These are phyloP conservation scores for Fraxinus dipetala DNA, from an alignment of 305 asterid genomes.

Conservation along the genomic window DNA sequence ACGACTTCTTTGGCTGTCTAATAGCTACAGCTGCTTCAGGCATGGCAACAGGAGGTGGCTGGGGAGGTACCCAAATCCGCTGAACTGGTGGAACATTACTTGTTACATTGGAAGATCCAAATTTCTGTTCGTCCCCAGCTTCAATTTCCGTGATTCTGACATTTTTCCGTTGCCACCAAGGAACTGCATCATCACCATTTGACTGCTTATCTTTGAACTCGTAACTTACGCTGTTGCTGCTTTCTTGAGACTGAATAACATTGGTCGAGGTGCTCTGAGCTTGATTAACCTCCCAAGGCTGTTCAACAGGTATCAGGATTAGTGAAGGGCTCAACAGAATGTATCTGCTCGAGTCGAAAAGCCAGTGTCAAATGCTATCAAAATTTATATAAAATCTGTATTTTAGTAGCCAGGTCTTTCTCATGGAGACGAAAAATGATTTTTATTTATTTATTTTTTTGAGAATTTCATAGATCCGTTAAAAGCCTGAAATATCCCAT, in stretches of 20 bases:
- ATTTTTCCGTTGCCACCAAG: conserved; percentile 65
- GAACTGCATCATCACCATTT: conserved; percentile 47
- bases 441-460: no score
- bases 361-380: not conserved
- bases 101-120: conserved; percentile 33
- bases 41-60: conserved; percentile 86
- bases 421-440: not conserved
- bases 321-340: not conserved
- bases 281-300: conserved; percentile 86
- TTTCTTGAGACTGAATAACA: conserved; percentile 44
- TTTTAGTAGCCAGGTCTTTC: not conserved
- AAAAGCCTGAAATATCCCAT: not conserved
- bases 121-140: conserved; percentile 39
- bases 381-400: not conserved
- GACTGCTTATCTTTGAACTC: conserved; percentile 38
- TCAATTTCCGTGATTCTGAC: conserved; percentile 65
- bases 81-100: conserved; percentile 41
- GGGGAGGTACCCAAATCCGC: conserved; percentile 92
- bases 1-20: conserved; percentile 75
- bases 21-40: conserved; percentile 92
- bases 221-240: conserved; percentile 30
- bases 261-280: conserved; percentile 43
- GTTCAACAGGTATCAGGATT: conserved; percentile 27
- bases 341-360: not conserved
- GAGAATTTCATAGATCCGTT: not conserved